phyloP scores from a whole-genome alignment of 768 basidiomycete genomes.

The Lenzites betulinus region DNA sequence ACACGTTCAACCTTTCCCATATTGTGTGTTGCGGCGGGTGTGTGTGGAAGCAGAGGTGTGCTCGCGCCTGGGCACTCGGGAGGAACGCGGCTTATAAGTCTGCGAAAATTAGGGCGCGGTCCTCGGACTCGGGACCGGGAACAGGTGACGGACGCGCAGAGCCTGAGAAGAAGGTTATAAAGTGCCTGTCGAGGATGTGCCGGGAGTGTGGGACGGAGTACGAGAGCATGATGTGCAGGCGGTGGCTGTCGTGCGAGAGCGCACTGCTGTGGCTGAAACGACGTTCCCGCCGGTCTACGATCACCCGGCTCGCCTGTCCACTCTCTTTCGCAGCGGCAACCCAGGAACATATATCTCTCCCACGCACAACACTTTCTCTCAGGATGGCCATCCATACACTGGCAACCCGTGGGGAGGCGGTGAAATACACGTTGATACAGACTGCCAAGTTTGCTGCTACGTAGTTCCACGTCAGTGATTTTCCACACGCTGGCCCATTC shows the following conservation, averaged over 20 bases:
- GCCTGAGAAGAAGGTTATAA: conserved; percentile 12
- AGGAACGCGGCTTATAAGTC: conserved; percentile 10
- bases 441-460: conserved; percentile 14
- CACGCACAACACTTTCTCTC: conserved; percentile 2
- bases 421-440: conserved; percentile 13
- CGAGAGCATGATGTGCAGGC: conserved; percentile 2
- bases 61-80: conserved; percentile 3
- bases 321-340: conserved; percentile 9
- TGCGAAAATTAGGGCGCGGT: conserved; percentile 9
- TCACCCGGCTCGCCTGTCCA: conserved; percentile 1
- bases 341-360: background rate
- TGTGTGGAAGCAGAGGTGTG: background rate
- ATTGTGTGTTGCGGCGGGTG: background rate
- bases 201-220: conserved; percentile 4
- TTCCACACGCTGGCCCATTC: conserved; percentile 7
- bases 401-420: conserved; percentile 5
- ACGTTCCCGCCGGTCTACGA: conserved; percentile 6
- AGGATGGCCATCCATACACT: conserved; percentile 8
- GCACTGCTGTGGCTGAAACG: conserved; percentile 18
- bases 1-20: conserved; percentile 76
- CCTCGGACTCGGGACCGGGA: background rate
- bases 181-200: background rate
- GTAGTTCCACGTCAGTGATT: conserved; percentile 17
- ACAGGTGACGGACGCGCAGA: conserved; percentile 3
- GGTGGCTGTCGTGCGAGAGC: conserved; percentile 15